Evolutionary conservation across 192 early-diverging fungal genomes (phyloP).

Genomic region (Phycomyces blakesleeanus): DNA sequence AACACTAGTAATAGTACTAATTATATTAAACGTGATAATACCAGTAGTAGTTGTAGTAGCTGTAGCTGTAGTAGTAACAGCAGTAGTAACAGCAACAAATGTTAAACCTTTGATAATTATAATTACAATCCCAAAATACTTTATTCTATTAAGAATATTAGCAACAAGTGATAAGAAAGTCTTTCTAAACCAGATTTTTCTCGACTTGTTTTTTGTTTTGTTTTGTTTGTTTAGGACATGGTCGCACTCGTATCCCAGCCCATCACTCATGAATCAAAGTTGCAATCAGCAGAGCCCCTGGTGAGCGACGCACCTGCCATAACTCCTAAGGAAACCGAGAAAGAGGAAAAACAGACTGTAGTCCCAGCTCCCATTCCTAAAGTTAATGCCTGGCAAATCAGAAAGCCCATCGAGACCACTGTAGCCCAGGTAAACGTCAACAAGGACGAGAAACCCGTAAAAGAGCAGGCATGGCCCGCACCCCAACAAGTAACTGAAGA

Average conservation of each 20-base stretch:
- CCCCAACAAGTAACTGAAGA: constrained; percentile 26
- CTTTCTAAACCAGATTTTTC: too few relatives aligned
- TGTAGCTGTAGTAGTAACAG: too few relatives aligned
- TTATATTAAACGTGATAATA: too few relatives aligned
- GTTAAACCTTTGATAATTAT: too few relatives aligned
- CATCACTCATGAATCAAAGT: neutral
- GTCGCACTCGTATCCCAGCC: neutral
- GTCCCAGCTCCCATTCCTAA: constrained; percentile 35
- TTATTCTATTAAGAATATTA: too few relatives aligned
- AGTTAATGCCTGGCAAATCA: constrained; percentile 34
- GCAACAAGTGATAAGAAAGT: too few relatives aligned
- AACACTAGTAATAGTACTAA: too few relatives aligned
- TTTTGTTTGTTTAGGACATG: neutral
- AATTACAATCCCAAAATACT: too few relatives aligned
- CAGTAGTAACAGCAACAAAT: too few relatives aligned
- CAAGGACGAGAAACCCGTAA: neutral
- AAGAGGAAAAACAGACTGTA: constrained; percentile 6
- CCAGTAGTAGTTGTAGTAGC: too few relatives aligned
- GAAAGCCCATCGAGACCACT: constrained; percentile 12
- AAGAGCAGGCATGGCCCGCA: constrained; percentile 29
- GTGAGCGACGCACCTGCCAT: neutral
- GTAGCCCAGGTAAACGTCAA: neutral
- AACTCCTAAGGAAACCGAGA: neutral
- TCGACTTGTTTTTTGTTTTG: too few relatives aligned
- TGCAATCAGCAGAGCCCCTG: neutral